Conservation (phyloP, 768 basidiomycete genomes). For the Tricholoma saponaceum region DNA sequence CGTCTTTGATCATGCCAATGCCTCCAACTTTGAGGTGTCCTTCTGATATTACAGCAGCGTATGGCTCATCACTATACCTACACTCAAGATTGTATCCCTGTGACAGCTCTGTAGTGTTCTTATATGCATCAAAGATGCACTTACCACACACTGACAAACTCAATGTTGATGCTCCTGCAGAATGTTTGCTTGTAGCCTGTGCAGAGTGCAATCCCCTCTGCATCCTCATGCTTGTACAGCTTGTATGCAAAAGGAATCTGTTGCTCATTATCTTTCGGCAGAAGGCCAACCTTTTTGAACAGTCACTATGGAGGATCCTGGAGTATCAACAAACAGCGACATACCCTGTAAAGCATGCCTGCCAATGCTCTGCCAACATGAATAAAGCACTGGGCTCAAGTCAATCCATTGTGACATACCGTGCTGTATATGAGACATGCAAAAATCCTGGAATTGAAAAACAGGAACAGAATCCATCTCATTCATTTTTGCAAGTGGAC, state of each 20-base stretch:
- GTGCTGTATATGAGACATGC: slow-evolving; percentile 46
- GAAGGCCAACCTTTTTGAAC: slow-evolving; percentile 58
- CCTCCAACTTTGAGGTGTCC: no score
- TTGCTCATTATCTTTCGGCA: slow-evolving; percentile 62
- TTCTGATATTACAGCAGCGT: slow-evolving; percentile 59
- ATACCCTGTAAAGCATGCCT: slow-evolving; percentile 68
- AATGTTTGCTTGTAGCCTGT: slow-evolving; percentile 73
- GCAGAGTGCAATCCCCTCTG: slow-evolving; percentile 40
- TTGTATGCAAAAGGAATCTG: slow-evolving; percentile 75
- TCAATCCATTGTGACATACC: slow-evolving; percentile 16
- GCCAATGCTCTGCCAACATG: slow-evolving; percentile 61
- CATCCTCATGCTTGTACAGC: slow-evolving; percentile 55
- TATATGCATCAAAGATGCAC: slow-evolving; percentile 10
- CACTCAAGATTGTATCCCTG: slow-evolving; percentile 80
- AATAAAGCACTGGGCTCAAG: background rate
- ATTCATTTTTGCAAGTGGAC: background rate
- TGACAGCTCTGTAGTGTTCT: background rate
- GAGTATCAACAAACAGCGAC: background rate
- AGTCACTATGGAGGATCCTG: background rate
- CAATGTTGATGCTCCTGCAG: slow-evolving; percentile 59
- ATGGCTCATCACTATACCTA: slow-evolving; percentile 57
- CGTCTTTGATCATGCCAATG: no score
- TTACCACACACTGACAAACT: slow-evolving; percentile 79
- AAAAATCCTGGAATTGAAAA: slow-evolving; percentile 60
- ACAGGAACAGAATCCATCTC: background rate